Conservation (phyloP, 257 asterid species). For the Verbena officinalis region DNA sequence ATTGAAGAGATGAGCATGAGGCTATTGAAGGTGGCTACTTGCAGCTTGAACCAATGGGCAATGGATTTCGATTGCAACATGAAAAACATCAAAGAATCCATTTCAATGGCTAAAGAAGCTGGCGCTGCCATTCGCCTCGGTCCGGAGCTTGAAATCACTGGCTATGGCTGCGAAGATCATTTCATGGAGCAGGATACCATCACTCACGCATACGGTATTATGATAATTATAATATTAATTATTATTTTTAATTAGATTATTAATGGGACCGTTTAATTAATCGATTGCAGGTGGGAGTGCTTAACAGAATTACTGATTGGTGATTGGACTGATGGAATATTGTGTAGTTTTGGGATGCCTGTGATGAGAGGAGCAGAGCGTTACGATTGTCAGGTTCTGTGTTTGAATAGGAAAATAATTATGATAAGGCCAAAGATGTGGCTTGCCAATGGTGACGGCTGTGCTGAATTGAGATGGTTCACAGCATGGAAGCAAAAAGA, state of each 20-base stretch:
- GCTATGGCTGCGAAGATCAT: slow-evolving; percentile 89
- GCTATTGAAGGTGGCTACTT: slow-evolving; percentile 74
- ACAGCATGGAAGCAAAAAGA: slow-evolving; percentile 84
- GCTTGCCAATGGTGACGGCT: slow-evolving; percentile 80
- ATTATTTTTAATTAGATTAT: no score
- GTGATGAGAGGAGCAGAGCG: slow-evolving; percentile 68
- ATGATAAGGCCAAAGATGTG: slow-evolving; percentile 89
- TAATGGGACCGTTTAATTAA: no score
- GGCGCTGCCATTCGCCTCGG: slow-evolving; percentile 81
- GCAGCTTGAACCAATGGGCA: slow-evolving; percentile 86
- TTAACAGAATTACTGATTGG: slow-evolving; percentile 66
- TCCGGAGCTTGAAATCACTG: slow-evolving; percentile 85
- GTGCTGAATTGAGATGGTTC: slow-evolving; percentile 74
- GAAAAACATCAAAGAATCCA: slow-evolving; percentile 68
- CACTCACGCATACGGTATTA: slow-evolving; percentile 67
- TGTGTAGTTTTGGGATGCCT: slow-evolving; percentile 90
- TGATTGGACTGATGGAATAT: slow-evolving; percentile 76
- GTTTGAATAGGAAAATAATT: slow-evolving; percentile 67
- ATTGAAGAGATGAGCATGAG: no score
- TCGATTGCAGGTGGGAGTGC: slow-evolving; percentile 95
- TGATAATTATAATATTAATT: no score
- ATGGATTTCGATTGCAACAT: slow-evolving; percentile 81
- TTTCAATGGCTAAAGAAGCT: slow-evolving; percentile 52
- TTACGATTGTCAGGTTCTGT: slow-evolving; percentile 77
- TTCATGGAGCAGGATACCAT: slow-evolving; percentile 73